Percentiles rank a stretch among this genome's conserved stretches.
Conservation (phyloP, 169 alveolate genomes). For the Cryptosporidium xiaoi region DNA sequence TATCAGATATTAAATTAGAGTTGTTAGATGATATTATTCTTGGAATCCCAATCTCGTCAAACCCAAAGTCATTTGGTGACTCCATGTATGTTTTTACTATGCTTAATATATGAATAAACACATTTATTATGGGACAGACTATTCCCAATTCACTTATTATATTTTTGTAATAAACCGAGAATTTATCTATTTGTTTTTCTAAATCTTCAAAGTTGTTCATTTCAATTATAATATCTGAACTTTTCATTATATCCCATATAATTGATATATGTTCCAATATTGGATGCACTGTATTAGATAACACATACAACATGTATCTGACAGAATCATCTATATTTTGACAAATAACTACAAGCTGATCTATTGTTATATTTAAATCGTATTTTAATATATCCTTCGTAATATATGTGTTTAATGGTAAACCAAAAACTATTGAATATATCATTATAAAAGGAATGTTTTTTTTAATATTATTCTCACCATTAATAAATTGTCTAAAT, state of each 20-base stretch:
- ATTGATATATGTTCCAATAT: constrained; percentile 12
- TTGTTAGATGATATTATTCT: constrained; percentile 33
- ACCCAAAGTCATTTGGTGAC: background rate
- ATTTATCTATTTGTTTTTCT: too few relatives aligned
- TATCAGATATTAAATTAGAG: constrained; percentile 30
- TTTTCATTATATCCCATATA: constrained; percentile 26
- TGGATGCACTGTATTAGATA: constrained; percentile 24
- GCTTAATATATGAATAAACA: constrained; percentile 34
- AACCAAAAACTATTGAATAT: constrained; percentile 20
- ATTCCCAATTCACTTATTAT: background rate
- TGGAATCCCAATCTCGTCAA: constrained; percentile 4
- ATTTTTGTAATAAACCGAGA: background rate
- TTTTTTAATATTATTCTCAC: constrained; percentile 6
- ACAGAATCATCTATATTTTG: constrained; percentile 48
- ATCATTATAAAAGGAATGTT: background rate
- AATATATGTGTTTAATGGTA: constrained; percentile 21
- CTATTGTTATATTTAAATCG: constrained; percentile 35
- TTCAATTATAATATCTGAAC: constrained; percentile 15
- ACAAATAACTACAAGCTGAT: constrained; percentile 65
- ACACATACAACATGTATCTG: constrained; percentile 8
- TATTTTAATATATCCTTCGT: background rate
- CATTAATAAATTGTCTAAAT: constrained; percentile 31
- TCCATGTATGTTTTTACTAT: constrained; percentile 29
- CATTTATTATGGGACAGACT: constrained; percentile 30
- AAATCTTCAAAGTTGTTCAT: background rate